Evolutionary conservation across 2,329 filamentous ascomycete genomes (phyloP), one percentile per base, ranked within the genome.

Genomic region (Alternaria atra): DNA sequence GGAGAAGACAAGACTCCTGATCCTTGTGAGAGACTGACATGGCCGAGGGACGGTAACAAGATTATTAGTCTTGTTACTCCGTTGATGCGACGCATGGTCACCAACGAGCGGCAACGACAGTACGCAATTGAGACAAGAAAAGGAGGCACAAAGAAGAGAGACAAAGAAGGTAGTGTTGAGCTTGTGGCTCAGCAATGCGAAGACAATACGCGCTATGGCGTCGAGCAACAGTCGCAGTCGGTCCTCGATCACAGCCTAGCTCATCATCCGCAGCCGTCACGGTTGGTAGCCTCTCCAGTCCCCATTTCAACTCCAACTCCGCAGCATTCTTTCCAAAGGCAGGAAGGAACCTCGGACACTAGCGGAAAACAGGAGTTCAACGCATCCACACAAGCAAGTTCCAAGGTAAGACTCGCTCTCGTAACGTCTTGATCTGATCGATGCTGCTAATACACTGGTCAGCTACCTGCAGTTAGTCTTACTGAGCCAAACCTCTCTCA

Each of bases 1-100:
- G 79, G 82, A 47, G 80, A 83, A 34, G 76, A 80, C 23, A 80
- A 81, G 34, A 62, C 75, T 66, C 43, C 75, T 64, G 44, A 30
- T 44, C 13, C 40, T 1, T 63, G 64, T 68, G 52, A 82, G 42
- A 80, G 80, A 7, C 78, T 84, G 55, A 74, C 84, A 13, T 88
- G 85, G 85, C 85, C 86, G 4, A 77, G 79, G 47, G 84, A 87
- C 64, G 81, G 81, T 51, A 84, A 85, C 57, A 83, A 83, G 61
- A 85, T 87, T 51, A 84, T 87, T 40, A 80, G 82, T n/a, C 74
- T 86, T 23, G 82, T 86, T n/a, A 87, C 85, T 62, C 85, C 85
- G 12, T 72, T 87, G 46, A 77, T 88, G 60, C 76, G 85, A 58
- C 79, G 85, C 25, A 87, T 87, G 84, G 85, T 87, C 12, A 87